A percentile compares a stretch with the other conserved stretches of the same genome.
Conservation (phyloP, 352 stramenopile genomes). For the Albugo candida region DNA sequence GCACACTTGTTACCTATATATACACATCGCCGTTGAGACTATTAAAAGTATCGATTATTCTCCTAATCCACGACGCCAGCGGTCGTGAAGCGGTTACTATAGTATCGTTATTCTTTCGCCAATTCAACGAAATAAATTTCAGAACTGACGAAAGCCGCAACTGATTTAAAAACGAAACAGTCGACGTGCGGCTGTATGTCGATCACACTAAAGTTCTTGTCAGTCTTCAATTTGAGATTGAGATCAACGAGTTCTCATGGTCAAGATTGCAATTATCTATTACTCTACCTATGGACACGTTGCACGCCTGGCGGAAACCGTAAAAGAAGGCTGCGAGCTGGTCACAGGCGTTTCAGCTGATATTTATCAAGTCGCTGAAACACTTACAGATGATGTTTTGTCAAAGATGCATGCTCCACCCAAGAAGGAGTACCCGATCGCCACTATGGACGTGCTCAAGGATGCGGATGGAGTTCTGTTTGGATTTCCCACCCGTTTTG, state of each 20-base stretch:
- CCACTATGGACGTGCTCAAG: conserved; percentile 30
- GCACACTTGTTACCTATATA: too few species aligned
- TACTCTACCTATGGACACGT: conserved; percentile 80
- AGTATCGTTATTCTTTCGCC: too few species aligned
- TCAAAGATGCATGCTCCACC: conserved; percentile 46
- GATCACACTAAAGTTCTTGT: too few species aligned
- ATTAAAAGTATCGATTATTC: too few species aligned
- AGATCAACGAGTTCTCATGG: conserved; percentile 12
- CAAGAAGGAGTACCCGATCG: conserved; percentile 40
- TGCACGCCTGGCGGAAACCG: conserved; percentile 38
- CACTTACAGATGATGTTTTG: conserved; percentile 57
- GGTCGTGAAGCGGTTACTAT: too few species aligned
- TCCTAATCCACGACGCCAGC: too few species aligned
- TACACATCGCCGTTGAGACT: too few species aligned
- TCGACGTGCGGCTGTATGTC: too few species aligned
- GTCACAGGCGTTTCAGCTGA: conserved; percentile 21
- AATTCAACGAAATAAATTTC: too few species aligned
- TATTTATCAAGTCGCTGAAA: conserved; percentile 62
- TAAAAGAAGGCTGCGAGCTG: conserved; percentile 59
- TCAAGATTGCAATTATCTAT: conserved; percentile 63
- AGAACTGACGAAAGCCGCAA: too few species aligned
- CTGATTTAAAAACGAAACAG: too few species aligned
- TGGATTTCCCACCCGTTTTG: conserved; percentile 69
- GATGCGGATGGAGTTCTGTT: conserved; percentile 76
- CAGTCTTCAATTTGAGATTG: too few species aligned